Conservation (phyloP, 1,139 yeast genomes). For the Blastobotrys elegans region DNA sequence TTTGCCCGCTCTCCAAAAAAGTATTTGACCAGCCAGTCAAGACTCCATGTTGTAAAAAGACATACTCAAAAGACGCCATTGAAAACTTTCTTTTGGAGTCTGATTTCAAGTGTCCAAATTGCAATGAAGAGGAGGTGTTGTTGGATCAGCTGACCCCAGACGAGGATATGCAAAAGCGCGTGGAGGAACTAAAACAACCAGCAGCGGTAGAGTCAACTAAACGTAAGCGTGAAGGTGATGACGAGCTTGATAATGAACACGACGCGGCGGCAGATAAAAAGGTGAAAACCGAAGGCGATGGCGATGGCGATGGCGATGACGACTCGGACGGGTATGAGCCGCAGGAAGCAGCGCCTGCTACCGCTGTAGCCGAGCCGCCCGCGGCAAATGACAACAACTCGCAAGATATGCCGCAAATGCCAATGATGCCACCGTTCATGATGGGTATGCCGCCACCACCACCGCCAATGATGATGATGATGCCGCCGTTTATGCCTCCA, state of each 20-base stretch:
- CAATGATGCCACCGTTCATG: conserved; percentile 18
- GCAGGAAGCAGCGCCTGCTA: not conserved
- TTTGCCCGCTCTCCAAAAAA: conserved; percentile 56
- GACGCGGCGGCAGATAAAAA: not conserved
- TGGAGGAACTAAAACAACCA: conserved; percentile 47
- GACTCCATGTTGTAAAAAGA: conserved; percentile 74
- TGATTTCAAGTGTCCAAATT: conserved; percentile 89
- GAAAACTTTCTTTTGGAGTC: conserved; percentile 73
- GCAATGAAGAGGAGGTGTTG: conserved; percentile 67
- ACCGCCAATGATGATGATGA: conserved; percentile 15
- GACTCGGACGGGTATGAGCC: not conserved
- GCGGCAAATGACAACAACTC: not conserved
- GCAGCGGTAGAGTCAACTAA: conserved; percentile 10
- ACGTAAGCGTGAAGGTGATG: conserved; percentile 7
- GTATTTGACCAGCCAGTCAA: conserved; percentile 69
- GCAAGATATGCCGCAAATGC: conserved; percentile 16
- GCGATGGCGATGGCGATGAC: not conserved
- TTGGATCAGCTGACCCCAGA: conserved; percentile 68
- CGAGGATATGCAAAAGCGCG: conserved; percentile 49
- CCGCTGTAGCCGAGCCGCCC: conserved; percentile 17
- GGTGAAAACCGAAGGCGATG: not conserved
- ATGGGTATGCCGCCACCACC: conserved; percentile 6
- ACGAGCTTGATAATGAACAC: conserved; percentile 8
- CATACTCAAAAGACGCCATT: conserved; percentile 55
- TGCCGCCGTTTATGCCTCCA: conserved; percentile 22